Conservation (phyloP, 1,284 basidiomycete species). For the Austroboletus novae-zelandiae region DNA sequence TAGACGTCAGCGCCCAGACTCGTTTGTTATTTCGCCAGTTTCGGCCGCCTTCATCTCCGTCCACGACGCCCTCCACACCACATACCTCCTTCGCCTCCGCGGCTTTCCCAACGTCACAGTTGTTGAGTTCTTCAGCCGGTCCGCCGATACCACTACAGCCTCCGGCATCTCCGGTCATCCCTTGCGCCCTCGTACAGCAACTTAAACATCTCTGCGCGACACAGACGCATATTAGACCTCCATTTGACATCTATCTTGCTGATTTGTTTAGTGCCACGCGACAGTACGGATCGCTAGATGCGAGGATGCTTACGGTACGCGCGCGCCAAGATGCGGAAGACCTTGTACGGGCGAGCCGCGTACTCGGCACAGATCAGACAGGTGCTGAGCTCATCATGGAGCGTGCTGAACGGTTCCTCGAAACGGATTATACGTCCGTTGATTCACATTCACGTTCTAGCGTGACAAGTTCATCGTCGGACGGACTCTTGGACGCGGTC, state of each 20-base stretch:
- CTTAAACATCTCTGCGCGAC: constrained; percentile 38
- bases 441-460: constrained; percentile 18
- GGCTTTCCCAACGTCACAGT: constrained; percentile 19
- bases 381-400: constrained; percentile 46
- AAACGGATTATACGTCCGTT: constrained; percentile 22
- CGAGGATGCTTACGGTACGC: constrained; percentile 58
- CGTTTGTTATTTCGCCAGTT: constrained; percentile 38
- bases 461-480: constrained; percentile 21
- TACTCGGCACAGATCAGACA: constrained; percentile 57
- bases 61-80: constrained; percentile 20
- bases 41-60: constrained; percentile 29
- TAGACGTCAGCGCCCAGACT: constrained; percentile 43
- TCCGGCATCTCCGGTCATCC: constrained; percentile 32
- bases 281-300: constrained; percentile 69
- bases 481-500: constrained; percentile 20
- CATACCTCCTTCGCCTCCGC: constrained; percentile 27
- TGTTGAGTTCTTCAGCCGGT: constrained; percentile 9
- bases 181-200: constrained; percentile 36
- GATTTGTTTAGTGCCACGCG: constrained; percentile 72
- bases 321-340: constrained; percentile 59
- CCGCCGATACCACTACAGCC: constrained; percentile 21
- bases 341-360: constrained; percentile 59
- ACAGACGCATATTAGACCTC: constrained; percentile 42
- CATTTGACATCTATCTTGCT: constrained; percentile 59
- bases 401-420: constrained; percentile 20